phyloP scores from a whole-genome alignment of 768 basidiomycete genomes.

The Dioszegia hungarica region DNA sequence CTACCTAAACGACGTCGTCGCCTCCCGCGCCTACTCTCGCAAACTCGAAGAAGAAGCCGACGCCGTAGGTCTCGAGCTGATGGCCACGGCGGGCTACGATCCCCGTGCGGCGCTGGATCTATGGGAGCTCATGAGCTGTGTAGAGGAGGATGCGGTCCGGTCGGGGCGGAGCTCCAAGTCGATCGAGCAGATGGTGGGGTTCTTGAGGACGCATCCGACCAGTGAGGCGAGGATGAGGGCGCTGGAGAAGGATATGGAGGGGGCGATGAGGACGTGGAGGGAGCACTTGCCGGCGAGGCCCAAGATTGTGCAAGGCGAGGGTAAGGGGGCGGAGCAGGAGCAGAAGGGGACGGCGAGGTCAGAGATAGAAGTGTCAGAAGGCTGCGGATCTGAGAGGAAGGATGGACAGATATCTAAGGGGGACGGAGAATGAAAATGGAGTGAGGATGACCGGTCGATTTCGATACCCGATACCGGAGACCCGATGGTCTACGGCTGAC shows the following conservation, averaged over 20 bases:
- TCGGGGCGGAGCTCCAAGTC: slow-evolving; percentile 34
- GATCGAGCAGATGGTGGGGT: slow-evolving; percentile 46
- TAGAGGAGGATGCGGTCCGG: slow-evolving; percentile 49
- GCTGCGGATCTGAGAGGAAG: too few relatives aligned
- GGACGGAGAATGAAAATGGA: too few relatives aligned
- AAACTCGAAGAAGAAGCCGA: slow-evolving; percentile 54
- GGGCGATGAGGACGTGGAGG: slow-evolving; percentile 32
- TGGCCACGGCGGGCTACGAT: slow-evolving; percentile 53
- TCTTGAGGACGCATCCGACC: slow-evolving; percentile 52
- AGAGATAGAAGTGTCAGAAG: background rate
- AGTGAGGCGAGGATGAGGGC: slow-evolving; percentile 47
- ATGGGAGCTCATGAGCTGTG: slow-evolving; percentile 52
- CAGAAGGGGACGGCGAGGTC: background rate
- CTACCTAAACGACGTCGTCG: slow-evolving; percentile 50
- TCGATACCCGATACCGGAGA: too few relatives aligned
- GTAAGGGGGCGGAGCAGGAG: background rate
- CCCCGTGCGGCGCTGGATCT: slow-evolving; percentile 50
- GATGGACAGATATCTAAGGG: too few relatives aligned
- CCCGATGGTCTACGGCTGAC: too few relatives aligned
- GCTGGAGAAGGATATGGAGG: slow-evolving; percentile 31
- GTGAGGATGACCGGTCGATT: too few relatives aligned
- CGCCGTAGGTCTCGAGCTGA: slow-evolving; percentile 51
- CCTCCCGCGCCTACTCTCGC: slow-evolving; percentile 51
- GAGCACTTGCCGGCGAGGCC: slow-evolving; percentile 4
- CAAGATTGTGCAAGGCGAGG: background rate